Conservation (phyloP, 2,329 filamentous ascomycete species). For the Capronia epimyces region DNA sequence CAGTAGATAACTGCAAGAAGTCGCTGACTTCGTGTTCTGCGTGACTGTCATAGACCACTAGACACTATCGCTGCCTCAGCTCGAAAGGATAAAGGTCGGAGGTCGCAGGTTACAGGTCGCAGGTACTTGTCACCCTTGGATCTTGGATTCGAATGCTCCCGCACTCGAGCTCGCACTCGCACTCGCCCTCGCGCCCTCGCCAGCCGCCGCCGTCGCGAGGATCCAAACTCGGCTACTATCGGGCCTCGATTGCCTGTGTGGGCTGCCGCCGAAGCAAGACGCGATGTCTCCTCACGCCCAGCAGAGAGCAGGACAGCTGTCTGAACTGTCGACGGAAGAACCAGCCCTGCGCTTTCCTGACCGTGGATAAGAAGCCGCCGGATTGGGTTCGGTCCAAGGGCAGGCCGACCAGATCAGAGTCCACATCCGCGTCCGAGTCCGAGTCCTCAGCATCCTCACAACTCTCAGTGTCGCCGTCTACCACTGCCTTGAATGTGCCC, state of each 20-base stretch:
- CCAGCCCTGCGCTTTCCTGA: not conserved
- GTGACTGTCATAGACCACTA: too few relatives aligned
- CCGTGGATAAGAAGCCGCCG: slow-evolving; percentile 2
- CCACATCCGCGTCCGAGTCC: not conserved
- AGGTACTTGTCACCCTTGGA: not conserved
- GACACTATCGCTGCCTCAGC: too few relatives aligned
- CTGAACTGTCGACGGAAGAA: slow-evolving; percentile 1
- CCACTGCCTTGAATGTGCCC: too few relatives aligned
- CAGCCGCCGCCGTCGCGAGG: slow-evolving; percentile 1
- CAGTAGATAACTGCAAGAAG: too few relatives aligned
- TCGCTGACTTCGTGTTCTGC: too few relatives aligned
- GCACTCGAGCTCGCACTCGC: too few relatives aligned
- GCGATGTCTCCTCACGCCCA: slow-evolving; percentile 1
- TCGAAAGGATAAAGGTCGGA: too few relatives aligned
- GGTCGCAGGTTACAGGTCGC: too few relatives aligned
- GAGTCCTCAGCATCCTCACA: not conserved
- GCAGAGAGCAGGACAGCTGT: slow-evolving; percentile 1
- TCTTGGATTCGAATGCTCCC: too few relatives aligned
- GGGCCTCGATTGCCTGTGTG: slow-evolving; percentile 2
- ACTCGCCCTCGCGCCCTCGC: not conserved
- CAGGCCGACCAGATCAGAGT: not conserved
- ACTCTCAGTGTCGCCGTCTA: not conserved
- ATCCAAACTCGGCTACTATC: slow-evolving; percentile 3
- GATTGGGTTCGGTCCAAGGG: slow-evolving; percentile 3
- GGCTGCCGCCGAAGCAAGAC: slow-evolving; percentile 2